Evolutionary conservation across 495 filamentous ascomycete species (phyloP).

Genomic region (Penicillium silybi): DNA sequence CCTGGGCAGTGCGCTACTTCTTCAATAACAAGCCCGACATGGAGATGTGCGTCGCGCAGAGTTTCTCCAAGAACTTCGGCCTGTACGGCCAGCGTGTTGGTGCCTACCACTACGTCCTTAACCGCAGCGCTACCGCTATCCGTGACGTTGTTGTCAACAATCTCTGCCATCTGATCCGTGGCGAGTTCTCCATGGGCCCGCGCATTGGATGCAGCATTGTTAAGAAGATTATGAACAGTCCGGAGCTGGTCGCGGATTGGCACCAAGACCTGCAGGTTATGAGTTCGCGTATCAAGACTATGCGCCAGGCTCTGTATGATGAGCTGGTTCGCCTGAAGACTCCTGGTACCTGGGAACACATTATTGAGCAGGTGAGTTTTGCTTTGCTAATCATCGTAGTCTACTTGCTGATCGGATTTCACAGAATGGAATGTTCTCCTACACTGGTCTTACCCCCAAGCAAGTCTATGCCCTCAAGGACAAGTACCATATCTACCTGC

Average conservation of each 20-base stretch:
- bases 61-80: conserved; percentile 56
- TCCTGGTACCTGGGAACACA: conserved; percentile 49
- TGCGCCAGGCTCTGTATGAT: conserved; percentile 44
- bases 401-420: conserved; percentile 3
- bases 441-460: conserved; percentile 43
- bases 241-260: conserved; percentile 43
- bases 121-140: conserved; percentile 25
- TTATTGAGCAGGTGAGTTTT: conserved; percentile 40
- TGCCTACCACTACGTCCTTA: conserved; percentile 45
- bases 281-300: conserved; percentile 48
- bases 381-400: not conserved
- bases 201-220: conserved; percentile 48
- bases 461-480: conserved; percentile 45
- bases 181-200: conserved; percentile 48
- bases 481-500: conserved; percentile 47
- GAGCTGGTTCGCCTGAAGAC: conserved; percentile 41
- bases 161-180: conserved; percentile 44
- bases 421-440: conserved; percentile 54
- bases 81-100: conserved; percentile 52
- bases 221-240: conserved; percentile 42
- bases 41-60: conserved; percentile 50
- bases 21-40: conserved; percentile 46
- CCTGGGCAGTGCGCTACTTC: conserved; percentile 53
- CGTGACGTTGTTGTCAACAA: conserved; percentile 39
- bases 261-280: conserved; percentile 46